Conservation (phyloP, 2,329 filamentous ascomycete genomes). For the Aspergillus udagawae region DNA sequence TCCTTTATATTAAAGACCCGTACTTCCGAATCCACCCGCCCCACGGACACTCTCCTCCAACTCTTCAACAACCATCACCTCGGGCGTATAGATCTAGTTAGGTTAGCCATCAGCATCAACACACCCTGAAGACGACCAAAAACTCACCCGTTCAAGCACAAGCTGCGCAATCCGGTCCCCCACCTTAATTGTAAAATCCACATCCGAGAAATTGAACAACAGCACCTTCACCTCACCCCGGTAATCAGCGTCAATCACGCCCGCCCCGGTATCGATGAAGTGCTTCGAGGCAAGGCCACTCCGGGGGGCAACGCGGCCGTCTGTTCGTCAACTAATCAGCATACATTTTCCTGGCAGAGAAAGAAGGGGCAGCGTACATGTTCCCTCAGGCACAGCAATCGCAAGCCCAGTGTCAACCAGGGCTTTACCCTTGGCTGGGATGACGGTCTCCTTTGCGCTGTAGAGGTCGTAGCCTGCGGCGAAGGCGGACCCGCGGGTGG, state of each 20-base stretch:
- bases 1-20: constrained; percentile 48
- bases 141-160: constrained; percentile 71
- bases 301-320: constrained; percentile 84
- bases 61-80: constrained; percentile 82
- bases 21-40: constrained; percentile 87
- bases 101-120: background rate
- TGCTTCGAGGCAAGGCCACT: constrained; percentile 91
- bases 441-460: constrained; percentile 65
- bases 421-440: constrained; percentile 78
- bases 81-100: constrained; percentile 75
- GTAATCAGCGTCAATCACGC: constrained; percentile 97
- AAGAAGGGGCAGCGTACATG: constrained; percentile 58
- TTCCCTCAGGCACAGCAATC: constrained; percentile 85
- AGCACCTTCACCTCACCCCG: constrained; percentile 89
- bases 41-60: constrained; percentile 88
- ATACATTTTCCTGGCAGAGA: background rate
- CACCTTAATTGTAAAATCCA: constrained; percentile 74
- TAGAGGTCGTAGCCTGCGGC: constrained; percentile 96
- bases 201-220: constrained; percentile 85
- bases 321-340: constrained; percentile 40
- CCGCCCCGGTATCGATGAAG: constrained; percentile 93
- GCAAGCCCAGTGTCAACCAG: constrained; percentile 87
- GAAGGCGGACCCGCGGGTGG: constrained; percentile 82
- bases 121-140: background rate
- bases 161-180: constrained; percentile 93